Percentiles rank a stretch among this genome's conserved stretches.
phyloP scores from a whole-genome alignment of 495 filamentous ascomycete species.

The Bombardia bombarda region DNA sequence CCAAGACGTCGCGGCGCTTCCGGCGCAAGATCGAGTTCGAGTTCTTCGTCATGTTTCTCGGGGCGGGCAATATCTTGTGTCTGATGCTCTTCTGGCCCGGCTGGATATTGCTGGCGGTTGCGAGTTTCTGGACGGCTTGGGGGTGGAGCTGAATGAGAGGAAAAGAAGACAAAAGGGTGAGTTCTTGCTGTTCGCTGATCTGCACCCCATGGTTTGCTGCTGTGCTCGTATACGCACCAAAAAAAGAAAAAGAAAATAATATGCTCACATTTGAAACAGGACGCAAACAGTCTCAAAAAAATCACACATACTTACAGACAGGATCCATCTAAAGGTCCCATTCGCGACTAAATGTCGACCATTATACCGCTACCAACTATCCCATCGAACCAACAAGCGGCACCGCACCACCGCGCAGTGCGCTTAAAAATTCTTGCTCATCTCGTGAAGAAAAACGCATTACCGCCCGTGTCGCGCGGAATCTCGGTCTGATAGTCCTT shows the following conservation, averaged over 20 bases:
- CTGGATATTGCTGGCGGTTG: conserved; percentile 31
- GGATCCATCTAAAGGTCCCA: too few relatives aligned
- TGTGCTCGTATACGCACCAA: too few relatives aligned
- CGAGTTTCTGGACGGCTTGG: too few relatives aligned
- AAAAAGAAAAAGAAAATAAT: not conserved
- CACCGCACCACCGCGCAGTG: not conserved
- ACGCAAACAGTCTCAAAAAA: too few relatives aligned
- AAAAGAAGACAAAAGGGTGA: too few relatives aligned
- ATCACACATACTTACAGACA: too few relatives aligned
- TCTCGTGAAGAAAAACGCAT: conserved; percentile 82
- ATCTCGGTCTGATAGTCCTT: conserved; percentile 78
- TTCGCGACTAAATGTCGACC: too few relatives aligned
- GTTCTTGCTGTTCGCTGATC: too few relatives aligned
- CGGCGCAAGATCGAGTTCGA: conserved; percentile 36
- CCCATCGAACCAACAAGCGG: too few relatives aligned
- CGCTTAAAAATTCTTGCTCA: conserved; percentile 2
- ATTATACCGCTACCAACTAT: too few relatives aligned
- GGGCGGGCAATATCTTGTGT: conserved; percentile 29
- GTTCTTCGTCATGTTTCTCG: conserved; percentile 33
- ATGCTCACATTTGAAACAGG: not conserved
- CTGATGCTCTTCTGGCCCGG: conserved; percentile 43
- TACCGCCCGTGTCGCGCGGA: conserved; percentile 75
- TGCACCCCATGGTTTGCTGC: too few relatives aligned
- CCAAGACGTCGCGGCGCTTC: conserved; percentile 17
- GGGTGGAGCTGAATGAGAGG: conserved; percentile 14